Percentiles rank a stretch among this genome's conserved stretches.
These are phyloP conservation scores for Pseudogymnoascus destructans DNA, from an alignment of 2,329 filamentous ascomycete genomes.

Conservation along the genomic window DNA sequence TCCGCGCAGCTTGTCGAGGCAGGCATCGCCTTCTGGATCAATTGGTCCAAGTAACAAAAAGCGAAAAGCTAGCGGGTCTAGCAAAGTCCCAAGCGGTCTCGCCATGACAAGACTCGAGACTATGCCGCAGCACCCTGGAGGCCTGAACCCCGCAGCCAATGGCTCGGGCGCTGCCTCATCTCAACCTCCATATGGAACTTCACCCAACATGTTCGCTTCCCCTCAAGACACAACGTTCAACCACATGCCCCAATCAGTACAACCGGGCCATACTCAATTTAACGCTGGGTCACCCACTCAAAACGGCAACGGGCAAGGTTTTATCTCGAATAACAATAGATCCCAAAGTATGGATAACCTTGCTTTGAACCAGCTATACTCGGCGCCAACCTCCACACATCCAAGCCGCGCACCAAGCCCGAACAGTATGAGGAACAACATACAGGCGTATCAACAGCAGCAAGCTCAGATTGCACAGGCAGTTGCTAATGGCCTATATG, in stretches of 20 bases:
- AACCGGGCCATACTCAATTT: conserved; percentile 32
- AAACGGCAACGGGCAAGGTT: conserved; percentile 44
- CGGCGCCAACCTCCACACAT: conserved; percentile 58
- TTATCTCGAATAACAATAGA: conserved; percentile 43
- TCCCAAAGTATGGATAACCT: conserved; percentile 54
- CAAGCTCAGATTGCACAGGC: conserved; percentile 35
- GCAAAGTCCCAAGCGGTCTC: conserved; percentile 58
- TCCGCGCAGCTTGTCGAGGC: conserved; percentile 54
- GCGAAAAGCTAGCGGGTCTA: conserved; percentile 60
- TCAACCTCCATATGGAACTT: conserved; percentile 40
- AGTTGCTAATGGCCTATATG: conserved; percentile 37
- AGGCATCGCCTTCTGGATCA: conserved; percentile 55
- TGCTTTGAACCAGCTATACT: conserved; percentile 51
- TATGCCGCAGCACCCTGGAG: conserved; percentile 5
- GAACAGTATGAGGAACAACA: conserved; percentile 36
- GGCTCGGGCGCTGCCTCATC: conserved; percentile 27
- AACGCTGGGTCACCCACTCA: conserved; percentile 52
- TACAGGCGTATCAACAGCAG: conserved; percentile 31
- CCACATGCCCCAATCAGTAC: conserved; percentile 14
- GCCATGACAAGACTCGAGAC: conserved; percentile 75
- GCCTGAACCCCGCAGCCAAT: conserved; percentile 23
- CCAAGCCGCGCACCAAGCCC: conserved; percentile 71
- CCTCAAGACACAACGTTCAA: conserved; percentile 25
- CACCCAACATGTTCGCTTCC: conserved; percentile 35
- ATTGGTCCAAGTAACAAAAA: conserved; percentile 61